phyloP scores from a whole-genome alignment of 2,329 filamentous ascomycete species.

The Aspergillus fischeri region DNA sequence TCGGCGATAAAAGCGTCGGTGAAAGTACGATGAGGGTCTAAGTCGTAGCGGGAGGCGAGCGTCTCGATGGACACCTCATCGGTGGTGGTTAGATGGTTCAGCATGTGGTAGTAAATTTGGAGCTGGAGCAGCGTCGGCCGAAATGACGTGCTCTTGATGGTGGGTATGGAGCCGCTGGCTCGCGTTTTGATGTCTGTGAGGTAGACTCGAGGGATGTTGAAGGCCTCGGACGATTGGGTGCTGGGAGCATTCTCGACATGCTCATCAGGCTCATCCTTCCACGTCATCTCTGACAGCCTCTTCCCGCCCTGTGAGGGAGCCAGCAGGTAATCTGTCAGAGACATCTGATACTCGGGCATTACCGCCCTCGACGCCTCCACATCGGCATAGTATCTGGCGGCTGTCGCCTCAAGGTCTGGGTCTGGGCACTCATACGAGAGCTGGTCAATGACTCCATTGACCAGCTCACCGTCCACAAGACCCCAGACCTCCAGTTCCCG shows the following conservation, averaged over 20 bases:
- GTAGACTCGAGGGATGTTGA: constrained; percentile 53
- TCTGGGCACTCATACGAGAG: constrained; percentile 75
- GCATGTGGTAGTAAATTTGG: constrained; percentile 80
- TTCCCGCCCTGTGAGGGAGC: constrained; percentile 33
- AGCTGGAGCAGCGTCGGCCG: constrained; percentile 80
- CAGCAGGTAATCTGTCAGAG: constrained; percentile 43
- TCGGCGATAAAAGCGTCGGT: constrained; percentile 76
- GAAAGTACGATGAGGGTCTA: constrained; percentile 63
- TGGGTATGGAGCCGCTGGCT: constrained; percentile 57
- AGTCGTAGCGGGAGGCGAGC: constrained; percentile 67
- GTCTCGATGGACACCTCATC: constrained; percentile 65
- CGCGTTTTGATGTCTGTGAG: constrained; percentile 88
- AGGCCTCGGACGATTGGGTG: constrained; percentile 16
- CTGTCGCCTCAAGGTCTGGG: constrained; percentile 60
- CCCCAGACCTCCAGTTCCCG: constrained; percentile 84
- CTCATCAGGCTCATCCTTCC: constrained; percentile 9
- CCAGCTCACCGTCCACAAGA: constrained; percentile 70
- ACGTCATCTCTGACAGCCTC: constrained; percentile 30
- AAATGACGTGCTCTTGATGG: constrained; percentile 55
- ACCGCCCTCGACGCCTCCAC: constrained; percentile 31
- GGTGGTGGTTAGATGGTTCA: constrained; percentile 66
- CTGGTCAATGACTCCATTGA: constrained; percentile 88
- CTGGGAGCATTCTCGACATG: constrained; percentile 9
- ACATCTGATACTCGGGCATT: constrained; percentile 43
- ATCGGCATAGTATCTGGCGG: constrained; percentile 41